Evolutionary conservation across 345 rosid genomes (phyloP), one percentile per base, ranked within the genome.

Genomic region (Aurinia saxatilis): DNA sequence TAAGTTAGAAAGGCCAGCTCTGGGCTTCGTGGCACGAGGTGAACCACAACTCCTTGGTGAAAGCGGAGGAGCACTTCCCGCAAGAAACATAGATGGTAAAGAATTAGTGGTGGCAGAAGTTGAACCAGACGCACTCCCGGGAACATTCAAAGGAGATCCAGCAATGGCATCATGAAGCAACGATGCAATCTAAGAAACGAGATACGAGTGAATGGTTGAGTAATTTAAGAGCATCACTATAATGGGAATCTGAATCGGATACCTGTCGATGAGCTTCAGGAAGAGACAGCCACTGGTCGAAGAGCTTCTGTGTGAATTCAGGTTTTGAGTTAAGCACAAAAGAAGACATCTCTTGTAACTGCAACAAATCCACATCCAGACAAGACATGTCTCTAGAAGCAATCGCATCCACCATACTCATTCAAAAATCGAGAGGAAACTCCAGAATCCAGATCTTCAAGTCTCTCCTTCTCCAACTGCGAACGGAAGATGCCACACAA

Each of bases 21-120:
- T 84, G 65, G 74, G 95, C 63, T 83, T 93, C 36, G 70, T 77
- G n/a, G 79, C 61, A 34, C 99, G 96, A 38, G 99, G 99, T 6
- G 99, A 93, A 52, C 97, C 90, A 39, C 91, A 60, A 68, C 95
- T 93, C 54, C 97, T 82, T 3, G 99, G 99, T 36, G 99, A 93
- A 61, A 93, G 95, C 6, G 99, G 97, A 65, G 99, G 99, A 18
- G 96, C 84, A 68, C 95, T 87, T 52, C 96, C 99, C 48, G 86
- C 85, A 54, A 92, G 96, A 78, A 93, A 93, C 86, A 93, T 81
- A 38, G 99, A 93, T 11, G 99, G 99, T 67, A 93, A 60, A 19
- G 93, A 63, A 75, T 77, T 84, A 76, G 78, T 76, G 2, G 84
- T 25, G 37, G 80, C 70, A 71, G 83, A 50, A 73, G 61, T 79